These are phyloP conservation scores for Phytophthora tentaculata DNA, from an alignment of 352 stramenopile species.

Conservation along the genomic window DNA sequence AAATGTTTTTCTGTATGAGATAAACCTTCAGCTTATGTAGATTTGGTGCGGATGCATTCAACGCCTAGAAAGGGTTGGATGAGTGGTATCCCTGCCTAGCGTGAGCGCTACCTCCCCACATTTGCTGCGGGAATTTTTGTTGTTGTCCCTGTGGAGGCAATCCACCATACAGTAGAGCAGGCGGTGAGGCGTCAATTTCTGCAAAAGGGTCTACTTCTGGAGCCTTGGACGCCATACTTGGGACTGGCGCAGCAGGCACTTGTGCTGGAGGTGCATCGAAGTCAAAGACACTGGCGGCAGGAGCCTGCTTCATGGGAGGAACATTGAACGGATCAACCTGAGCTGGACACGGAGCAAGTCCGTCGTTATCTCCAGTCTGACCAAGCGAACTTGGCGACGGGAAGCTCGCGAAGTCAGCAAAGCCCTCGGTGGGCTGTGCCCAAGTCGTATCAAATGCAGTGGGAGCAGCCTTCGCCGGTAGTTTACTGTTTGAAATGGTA, in stretches of 20 bases:
- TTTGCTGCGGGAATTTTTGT: conserved; percentile 49
- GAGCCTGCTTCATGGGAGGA: conserved; percentile 50
- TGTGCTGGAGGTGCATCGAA: conserved; percentile 35
- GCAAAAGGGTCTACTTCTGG: conserved; percentile 59
- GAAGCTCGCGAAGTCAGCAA: conserved; percentile 76
- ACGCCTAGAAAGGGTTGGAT: conserved; percentile 32
- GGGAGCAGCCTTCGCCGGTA: conserved; percentile 15
- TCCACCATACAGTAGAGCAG: conserved; percentile 32
- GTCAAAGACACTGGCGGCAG: conserved; percentile 34
- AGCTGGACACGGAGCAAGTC: conserved; percentile 14
- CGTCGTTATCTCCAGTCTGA: conserved; percentile 21
- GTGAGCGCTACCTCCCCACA: conserved; percentile 34
- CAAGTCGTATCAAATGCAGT: conserved; percentile 29
- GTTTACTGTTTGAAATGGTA: conserved; percentile 49
- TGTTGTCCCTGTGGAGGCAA: conserved; percentile 36
- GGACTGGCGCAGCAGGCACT: conserved; percentile 1
- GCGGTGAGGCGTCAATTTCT: conserved; percentile 41
- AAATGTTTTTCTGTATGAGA: no score
- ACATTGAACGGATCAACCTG: conserved; percentile 45
- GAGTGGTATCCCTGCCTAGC: conserved; percentile 39
- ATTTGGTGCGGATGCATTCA: neutral
- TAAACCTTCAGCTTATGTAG: neutral
- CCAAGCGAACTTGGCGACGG: conserved; percentile 42
- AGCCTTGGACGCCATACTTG: conserved; percentile 25
- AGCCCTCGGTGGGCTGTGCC: conserved; percentile 37